These are phyloP conservation scores for Tetragonia tetragonoides DNA, from an alignment of 148 eudicot genomes.

Conservation along the genomic window DNA sequence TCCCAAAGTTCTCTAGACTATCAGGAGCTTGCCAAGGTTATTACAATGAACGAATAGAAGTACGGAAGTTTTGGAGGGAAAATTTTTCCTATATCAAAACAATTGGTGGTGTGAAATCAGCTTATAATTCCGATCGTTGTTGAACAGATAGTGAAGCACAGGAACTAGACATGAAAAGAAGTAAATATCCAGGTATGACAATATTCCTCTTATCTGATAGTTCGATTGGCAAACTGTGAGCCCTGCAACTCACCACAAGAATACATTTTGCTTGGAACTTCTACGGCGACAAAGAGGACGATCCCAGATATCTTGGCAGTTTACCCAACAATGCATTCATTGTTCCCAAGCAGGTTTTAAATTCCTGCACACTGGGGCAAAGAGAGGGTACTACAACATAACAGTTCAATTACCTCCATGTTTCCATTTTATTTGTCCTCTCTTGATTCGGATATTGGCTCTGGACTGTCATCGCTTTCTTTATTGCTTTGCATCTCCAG, in stretches of 20 bases:
- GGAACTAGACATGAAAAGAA: not conserved
- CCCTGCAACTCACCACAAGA: not conserved
- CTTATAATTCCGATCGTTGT: not conserved
- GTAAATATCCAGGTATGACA: not conserved
- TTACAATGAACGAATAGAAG: not conserved
- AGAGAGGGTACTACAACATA: not conserved
- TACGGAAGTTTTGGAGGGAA: not conserved
- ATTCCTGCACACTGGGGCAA: not conserved
- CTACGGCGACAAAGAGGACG: not conserved
- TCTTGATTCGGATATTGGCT: constrained; percentile 32
- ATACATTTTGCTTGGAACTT: not conserved
- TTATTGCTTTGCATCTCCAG: constrained; percentile 63
- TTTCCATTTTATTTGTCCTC: constrained; percentile 35
- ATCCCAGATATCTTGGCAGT: not conserved
- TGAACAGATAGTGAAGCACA: not conserved
- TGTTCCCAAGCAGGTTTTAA: not conserved
- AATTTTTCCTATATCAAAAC: not conserved
- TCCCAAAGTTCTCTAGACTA: not conserved
- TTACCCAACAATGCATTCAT: constrained; percentile 12
- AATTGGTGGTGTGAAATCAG: not conserved
- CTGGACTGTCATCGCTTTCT: constrained; percentile 29
- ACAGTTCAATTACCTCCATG: not conserved
- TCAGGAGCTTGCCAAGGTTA: not conserved
- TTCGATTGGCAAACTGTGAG: not conserved
- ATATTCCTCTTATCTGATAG: not conserved